Conservation (phyloP, 2,329 filamentous ascomycete genomes). For the Teratosphaeria zuluensis region DNA sequence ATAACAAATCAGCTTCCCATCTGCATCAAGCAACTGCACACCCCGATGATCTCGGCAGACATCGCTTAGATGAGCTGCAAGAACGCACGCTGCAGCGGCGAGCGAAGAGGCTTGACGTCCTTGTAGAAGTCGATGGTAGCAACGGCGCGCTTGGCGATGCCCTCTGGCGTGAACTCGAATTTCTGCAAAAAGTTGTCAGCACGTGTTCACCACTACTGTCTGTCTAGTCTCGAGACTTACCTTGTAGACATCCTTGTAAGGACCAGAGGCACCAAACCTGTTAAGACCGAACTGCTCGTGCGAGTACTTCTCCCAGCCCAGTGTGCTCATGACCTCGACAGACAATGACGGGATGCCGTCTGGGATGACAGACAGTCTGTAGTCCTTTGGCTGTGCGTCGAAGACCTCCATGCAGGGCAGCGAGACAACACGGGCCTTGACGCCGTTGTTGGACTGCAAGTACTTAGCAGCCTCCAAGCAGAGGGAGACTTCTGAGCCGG, state of each 20-base stretch:
- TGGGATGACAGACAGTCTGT: constrained; percentile 84
- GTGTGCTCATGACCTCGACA: constrained; percentile 92
- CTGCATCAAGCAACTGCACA: neutral
- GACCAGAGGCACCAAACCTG: constrained; percentile 93
- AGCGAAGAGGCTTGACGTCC: constrained; percentile 76
- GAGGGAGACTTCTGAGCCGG: constrained; percentile 91
- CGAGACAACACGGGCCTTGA: constrained; percentile 87
- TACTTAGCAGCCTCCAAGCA: constrained; percentile 87
- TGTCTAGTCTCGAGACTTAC: constrained; percentile 30
- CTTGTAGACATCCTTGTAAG: constrained; percentile 97
- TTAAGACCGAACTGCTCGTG: constrained; percentile 99
- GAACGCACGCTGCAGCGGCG: constrained; percentile 94
- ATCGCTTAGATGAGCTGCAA: constrained; percentile 74
- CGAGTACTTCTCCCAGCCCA: constrained; percentile 98
- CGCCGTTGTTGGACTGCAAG: constrained; percentile 76
- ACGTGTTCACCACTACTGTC: constrained; percentile 16
- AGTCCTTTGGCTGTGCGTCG: constrained; percentile 86
- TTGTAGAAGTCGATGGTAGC: constrained; percentile 97
- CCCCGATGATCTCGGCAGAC: neutral
- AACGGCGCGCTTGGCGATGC: constrained; percentile 86
- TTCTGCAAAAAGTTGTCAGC: constrained; percentile 51
- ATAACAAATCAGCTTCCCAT: constrained; percentile 50
- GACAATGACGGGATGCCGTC: constrained; percentile 89
- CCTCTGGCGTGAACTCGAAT: constrained; percentile 98
- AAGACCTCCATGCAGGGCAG: constrained; percentile 97